Percentiles rank a stretch among this genome's conserved stretches.
phyloP scores from a whole-genome alignment of 306 rosid genomes.

The Albizia julibrissin region DNA sequence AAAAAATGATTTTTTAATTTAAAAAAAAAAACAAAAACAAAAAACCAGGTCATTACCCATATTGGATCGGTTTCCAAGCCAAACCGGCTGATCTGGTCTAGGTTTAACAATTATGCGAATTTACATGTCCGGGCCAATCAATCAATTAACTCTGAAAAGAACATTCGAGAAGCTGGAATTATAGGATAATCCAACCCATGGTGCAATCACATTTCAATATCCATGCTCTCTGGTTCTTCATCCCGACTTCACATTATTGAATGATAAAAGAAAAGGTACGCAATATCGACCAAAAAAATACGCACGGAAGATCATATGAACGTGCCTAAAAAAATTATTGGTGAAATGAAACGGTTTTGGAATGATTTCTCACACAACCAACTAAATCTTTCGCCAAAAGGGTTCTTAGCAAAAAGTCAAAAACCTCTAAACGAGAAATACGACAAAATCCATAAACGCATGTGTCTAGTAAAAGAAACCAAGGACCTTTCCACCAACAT shows the following conservation, averaged over 20 bases:
- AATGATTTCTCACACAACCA: not conserved
- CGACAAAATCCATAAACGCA: no score
- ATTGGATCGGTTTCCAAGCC: no score
- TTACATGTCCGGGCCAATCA: no score
- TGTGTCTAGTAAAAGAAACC: slow-evolving; percentile 18
- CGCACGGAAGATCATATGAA: not conserved
- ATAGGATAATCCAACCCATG: not conserved
- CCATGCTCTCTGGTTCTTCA: not conserved
- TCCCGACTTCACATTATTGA: not conserved
- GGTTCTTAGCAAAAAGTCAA: not conserved
- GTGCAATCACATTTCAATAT: not conserved
- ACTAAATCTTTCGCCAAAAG: not conserved
- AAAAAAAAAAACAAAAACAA: no score
- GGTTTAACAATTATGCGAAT: no score
- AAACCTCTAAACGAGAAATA: not conserved
- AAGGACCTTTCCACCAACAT: slow-evolving; percentile 26
- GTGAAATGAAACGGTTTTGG: not conserved
- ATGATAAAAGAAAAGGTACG: not conserved
- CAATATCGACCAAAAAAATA: not conserved
- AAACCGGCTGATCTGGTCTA: no score
- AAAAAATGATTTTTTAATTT: no score
- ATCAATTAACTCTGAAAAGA: not conserved
- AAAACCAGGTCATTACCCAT: no score
- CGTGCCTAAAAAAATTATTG: not conserved
- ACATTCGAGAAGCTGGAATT: not conserved